Base-by-base conservation (phyloP, 163 green algal genomes). In the Chlamydomonas reinhardtii region DNA sequence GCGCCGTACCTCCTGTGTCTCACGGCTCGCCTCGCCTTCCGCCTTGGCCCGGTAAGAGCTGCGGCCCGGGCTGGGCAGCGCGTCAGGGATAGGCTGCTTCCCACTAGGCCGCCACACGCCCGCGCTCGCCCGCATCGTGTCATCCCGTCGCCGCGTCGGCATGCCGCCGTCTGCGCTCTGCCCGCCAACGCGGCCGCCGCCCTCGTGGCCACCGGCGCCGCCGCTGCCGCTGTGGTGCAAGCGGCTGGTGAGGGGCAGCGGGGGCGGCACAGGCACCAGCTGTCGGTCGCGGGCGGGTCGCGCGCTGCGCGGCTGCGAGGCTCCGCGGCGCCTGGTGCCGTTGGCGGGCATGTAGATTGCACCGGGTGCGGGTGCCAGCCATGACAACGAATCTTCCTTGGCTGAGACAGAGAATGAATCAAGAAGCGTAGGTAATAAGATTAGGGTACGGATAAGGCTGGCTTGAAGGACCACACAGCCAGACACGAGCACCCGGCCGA, bases 21-120 rank as follows among this genome's bases (percentile, higher is more conserved):
- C 76, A 2, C 9, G 22, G 61, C 62, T 56, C 20, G 25, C 64
- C 76, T 84, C 39, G 39, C 39, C 22, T 3, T 35, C 70, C 32
- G n/a, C 34, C 56, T 25, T 6, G 16, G 54, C 52, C 39, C n/a
- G 29, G 31, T 68, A 48, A 0, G 74, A 56, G 59, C 3, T 72
- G 3, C 61, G 64, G 0, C 62, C 12, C 5, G 25, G 27, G 27
- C 27, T 35, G 27, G 27, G 62, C 62, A 70, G 62, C 62, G 27
- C n/a, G 62, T 86, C 80, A 0, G 70, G 80, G n/a, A 86, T 73
- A 35, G 80, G 69, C 56, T 86, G 69, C 52, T 20, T 27, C 31
- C 78, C 78, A 2, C 66, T 76, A 4, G 78, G 78, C 48, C 48
- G 29, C 78, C 78, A 85, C 19, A 61, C 24, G 48, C n/a, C 20